Evolutionary conservation across 345 rosid species (phyloP).

Genomic region (Psidium friedrichsthalianum): DNA sequence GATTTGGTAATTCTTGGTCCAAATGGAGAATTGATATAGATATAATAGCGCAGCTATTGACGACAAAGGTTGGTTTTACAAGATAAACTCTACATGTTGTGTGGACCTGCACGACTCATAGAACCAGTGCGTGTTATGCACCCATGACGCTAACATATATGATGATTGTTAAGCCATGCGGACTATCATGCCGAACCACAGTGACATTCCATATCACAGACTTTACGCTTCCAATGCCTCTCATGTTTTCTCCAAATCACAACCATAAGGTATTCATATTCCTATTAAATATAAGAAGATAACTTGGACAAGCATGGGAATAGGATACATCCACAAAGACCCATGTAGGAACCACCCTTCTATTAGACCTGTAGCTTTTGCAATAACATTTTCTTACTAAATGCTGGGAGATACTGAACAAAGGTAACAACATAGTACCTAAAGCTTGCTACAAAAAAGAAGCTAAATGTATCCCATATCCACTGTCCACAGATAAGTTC

Average conservation of each 20-base stretch:
- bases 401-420: background rate
- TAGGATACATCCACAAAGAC: background rate
- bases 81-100: background rate
- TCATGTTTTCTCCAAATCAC: background rate
- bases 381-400: background rate
- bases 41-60: background rate
- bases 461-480: background rate
- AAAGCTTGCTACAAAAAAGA: background rate
- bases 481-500: background rate
- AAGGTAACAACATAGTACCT: background rate
- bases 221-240: background rate
- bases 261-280: background rate
- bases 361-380: background rate
- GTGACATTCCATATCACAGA: background rate
- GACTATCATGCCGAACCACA: background rate
- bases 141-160: background rate
- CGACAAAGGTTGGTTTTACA: background rate
- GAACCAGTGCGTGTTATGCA: background rate
- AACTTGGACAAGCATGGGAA: background rate
- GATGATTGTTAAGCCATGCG: background rate
- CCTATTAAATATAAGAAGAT: background rate
- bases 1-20: background rate
- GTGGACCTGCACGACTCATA: background rate
- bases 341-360: background rate
- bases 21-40: background rate